Conservation (phyloP, 495 filamentous ascomycete species). For the Daldinia caldariorum region DNA sequence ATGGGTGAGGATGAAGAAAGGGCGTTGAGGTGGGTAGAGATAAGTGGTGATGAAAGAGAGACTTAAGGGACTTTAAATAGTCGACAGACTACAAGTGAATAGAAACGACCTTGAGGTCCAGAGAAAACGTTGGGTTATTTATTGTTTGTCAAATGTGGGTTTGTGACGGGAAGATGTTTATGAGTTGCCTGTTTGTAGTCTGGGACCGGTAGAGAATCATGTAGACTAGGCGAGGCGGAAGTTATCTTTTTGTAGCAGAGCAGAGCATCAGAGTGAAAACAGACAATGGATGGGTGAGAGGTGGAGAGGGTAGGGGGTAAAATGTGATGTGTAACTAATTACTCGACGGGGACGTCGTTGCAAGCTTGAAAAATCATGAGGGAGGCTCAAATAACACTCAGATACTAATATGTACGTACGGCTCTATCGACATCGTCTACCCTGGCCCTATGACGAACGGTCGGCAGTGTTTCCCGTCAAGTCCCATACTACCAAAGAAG, state of each 20-base stretch:
- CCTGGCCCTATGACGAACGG: constrained; percentile 29
- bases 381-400: constrained; percentile 34
- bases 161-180: constrained; percentile 28
- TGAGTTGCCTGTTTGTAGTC: constrained; percentile 37
- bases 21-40: constrained; percentile 7
- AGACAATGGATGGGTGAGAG: constrained; percentile 25
- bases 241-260: constrained; percentile 5
- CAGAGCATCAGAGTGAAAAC: constrained; percentile 27
- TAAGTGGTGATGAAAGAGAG: not conserved
- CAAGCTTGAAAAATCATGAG: constrained; percentile 11
- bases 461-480: constrained; percentile 27
- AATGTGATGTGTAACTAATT: constrained; percentile 42
- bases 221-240: constrained; percentile 33
- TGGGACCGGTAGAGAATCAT: constrained; percentile 27
- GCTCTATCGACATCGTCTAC: constrained; percentile 19
- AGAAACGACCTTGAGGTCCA: constrained; percentile 35
- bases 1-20: constrained; percentile 10
- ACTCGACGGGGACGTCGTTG: constrained; percentile 32
- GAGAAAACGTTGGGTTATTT: constrained; percentile 31
- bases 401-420: constrained; percentile 20
- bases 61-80: constrained; percentile 30
- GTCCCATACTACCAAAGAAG: constrained; percentile 20
- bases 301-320: constrained; percentile 17
- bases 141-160: constrained; percentile 46
- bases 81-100: constrained; percentile 23